These are phyloP conservation scores for Galerina marginata DNA, from an alignment of 768 basidiomycete species.

Conservation along the genomic window DNA sequence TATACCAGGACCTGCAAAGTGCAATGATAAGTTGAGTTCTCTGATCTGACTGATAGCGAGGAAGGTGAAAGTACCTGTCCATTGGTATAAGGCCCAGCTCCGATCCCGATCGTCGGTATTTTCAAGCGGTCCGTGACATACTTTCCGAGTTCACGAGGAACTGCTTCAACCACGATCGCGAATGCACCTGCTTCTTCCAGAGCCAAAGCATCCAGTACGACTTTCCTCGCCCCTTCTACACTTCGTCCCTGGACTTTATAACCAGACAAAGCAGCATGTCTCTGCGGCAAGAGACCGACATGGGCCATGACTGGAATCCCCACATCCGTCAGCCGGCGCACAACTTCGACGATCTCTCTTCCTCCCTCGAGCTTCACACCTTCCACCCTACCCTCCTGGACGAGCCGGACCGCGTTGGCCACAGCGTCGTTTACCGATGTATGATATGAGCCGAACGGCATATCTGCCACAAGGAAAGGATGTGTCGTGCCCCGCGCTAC, in stretches of 20 bases:
- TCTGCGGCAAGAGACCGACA: conserved; percentile 90
- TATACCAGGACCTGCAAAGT: conserved; percentile 78
- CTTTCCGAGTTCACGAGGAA: conserved; percentile 78
- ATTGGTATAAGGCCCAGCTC: conserved; percentile 81
- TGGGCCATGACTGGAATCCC: conserved; percentile 97
- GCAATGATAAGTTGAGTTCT: neutral
- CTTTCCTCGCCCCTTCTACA: conserved; percentile 60
- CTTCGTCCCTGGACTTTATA: conserved; percentile 90
- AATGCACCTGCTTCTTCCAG: conserved; percentile 90
- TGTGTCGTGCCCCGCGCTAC: conserved; percentile 85
- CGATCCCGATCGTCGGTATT: conserved; percentile 94
- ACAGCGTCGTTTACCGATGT: conserved; percentile 69
- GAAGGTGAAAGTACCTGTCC: conserved; percentile 63
- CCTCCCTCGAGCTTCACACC: conserved; percentile 95
- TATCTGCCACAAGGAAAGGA: conserved; percentile 89
- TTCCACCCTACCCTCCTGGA: conserved; percentile 85
- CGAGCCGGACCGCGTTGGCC: conserved; percentile 74
- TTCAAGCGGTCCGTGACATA: conserved; percentile 72
- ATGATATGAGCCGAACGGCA: conserved; percentile 94
- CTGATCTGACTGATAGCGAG: neutral
- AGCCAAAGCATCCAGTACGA: conserved; percentile 68
- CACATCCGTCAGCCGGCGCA: conserved; percentile 68
- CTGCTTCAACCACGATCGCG: conserved; percentile 86
- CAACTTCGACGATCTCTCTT: conserved; percentile 71
- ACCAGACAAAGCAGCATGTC: conserved; percentile 81